Percentiles rank a stretch among this genome's conserved stretches.
Conservation (phyloP, 805 yeast genomes). For the Yueomyces sinensis region DNA sequence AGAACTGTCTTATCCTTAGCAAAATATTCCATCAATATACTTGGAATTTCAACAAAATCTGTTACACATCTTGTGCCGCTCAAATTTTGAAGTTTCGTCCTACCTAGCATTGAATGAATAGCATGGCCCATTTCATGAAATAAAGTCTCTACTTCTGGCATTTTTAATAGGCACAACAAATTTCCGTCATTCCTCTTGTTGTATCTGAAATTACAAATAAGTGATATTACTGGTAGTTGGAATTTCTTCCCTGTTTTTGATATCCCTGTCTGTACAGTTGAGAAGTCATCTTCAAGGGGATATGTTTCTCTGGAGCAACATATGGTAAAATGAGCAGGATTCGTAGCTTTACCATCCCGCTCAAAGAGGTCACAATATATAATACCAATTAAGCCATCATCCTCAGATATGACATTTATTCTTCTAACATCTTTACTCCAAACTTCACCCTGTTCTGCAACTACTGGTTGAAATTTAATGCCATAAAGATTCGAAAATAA, state of each 20-base stretch:
- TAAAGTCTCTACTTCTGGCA: slow-evolving; percentile 79
- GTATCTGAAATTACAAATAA: slow-evolving; percentile 68
- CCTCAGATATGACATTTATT: slow-evolving; percentile 57
- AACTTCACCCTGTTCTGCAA: slow-evolving; percentile 56
- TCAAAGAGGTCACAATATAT: slow-evolving; percentile 83
- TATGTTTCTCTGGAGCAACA: slow-evolving; percentile 81
- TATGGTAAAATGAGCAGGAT: slow-evolving; percentile 92
- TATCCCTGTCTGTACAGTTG: slow-evolving; percentile 23
- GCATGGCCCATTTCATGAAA: slow-evolving; percentile 99
- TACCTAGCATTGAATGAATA: slow-evolving; percentile 92
- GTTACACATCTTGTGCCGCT: slow-evolving; percentile 93
- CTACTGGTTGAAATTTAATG: slow-evolving; percentile 55
- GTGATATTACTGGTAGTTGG: slow-evolving; percentile 82
- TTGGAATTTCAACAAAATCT: slow-evolving; percentile 93
- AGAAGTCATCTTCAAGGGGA: slow-evolving; percentile 33
- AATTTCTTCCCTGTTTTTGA: slow-evolving; percentile 32
- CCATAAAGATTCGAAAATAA: slow-evolving; percentile 66
- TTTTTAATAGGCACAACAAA: slow-evolving; percentile 44
- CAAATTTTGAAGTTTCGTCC: slow-evolving; percentile 79
- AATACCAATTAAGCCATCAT: slow-evolving; percentile 55
- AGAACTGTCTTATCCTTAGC: slow-evolving; percentile 73
- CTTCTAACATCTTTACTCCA: slow-evolving; percentile 85
- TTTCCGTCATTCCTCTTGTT: slow-evolving; percentile 23
- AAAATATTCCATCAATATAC: slow-evolving; percentile 91
- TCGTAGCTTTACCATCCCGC: slow-evolving; percentile 58